A percentile compares a stretch with the other conserved stretches of the same genome.
Evolutionary conservation across 257 asterid genomes (phyloP).

Genomic region (Penstemon eatonii): DNA sequence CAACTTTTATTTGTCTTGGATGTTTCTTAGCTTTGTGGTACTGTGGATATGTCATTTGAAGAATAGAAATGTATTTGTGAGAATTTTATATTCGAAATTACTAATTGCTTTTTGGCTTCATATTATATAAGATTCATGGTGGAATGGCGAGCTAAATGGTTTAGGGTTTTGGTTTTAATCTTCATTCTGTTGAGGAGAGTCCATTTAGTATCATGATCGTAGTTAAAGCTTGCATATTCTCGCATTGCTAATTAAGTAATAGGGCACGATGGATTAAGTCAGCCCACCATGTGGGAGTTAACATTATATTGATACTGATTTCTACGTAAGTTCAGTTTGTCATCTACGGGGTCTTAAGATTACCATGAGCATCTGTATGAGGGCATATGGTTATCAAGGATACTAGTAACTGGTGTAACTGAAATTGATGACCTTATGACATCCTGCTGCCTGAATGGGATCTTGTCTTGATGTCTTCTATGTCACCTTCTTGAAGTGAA

Average conservation of each 20-base stretch:
- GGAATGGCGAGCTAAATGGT: neutral
- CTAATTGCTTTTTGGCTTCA: neutral
- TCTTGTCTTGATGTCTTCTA: too few species aligned
- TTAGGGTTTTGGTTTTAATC: constrained; percentile 4
- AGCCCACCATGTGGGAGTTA: constrained; percentile 15
- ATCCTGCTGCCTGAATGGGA: neutral
- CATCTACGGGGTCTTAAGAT: constrained; percentile 11
- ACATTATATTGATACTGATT: too few species aligned
- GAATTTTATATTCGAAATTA: neutral
- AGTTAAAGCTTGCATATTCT: neutral
- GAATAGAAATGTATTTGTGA: constrained; percentile 7
- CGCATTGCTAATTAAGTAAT: constrained; percentile 9
- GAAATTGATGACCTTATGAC: constrained; percentile 1
- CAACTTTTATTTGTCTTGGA: neutral
- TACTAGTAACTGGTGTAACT: neutral
- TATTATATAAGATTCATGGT: neutral
- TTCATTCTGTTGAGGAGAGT: neutral
- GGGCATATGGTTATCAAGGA: neutral
- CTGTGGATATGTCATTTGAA: constrained; percentile 16
- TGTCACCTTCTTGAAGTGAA: neutral
- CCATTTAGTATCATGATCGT: neutral
- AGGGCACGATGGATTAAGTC: constrained; percentile 6
- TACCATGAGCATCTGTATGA: neutral
- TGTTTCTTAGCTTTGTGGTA: neutral
- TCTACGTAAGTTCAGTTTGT: neutral